Conservation (phyloP, 2,329 filamentous ascomycete species). For the Talaromyces piceae region DNA sequence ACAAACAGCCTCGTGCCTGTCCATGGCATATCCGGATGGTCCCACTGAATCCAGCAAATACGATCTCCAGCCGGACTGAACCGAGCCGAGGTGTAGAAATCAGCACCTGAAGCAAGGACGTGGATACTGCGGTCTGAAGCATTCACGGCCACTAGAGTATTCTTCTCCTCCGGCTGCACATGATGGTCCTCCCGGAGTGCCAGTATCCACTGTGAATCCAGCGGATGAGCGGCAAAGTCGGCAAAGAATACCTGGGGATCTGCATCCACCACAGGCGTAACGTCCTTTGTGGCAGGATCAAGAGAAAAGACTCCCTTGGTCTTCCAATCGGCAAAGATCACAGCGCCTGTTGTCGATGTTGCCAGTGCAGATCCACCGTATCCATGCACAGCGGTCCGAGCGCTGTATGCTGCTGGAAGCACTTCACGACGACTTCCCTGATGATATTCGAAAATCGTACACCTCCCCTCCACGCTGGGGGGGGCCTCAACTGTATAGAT, state of each 20-base stretch:
- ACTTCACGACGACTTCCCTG: constrained; percentile 30
- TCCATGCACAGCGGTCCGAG: constrained; percentile 44
- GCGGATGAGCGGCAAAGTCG: constrained; percentile 40
- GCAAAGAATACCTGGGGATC: constrained; percentile 36
- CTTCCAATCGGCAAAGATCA: constrained; percentile 42
- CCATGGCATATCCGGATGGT: constrained; percentile 49
- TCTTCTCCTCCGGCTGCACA: constrained; percentile 16
- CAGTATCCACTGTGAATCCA: constrained; percentile 36
- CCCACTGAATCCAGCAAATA: constrained; percentile 50
- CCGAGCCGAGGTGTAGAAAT: constrained; percentile 48
- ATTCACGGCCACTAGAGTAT: constrained; percentile 24
- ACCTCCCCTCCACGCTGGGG: constrained; percentile 35
- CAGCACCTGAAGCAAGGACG: constrained; percentile 37
- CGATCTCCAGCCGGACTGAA: constrained; percentile 42
- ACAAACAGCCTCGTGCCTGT: constrained; percentile 39
- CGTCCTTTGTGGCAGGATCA: constrained; percentile 29
- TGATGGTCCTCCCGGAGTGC: constrained; percentile 48
- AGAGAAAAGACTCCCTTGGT: constrained; percentile 40
- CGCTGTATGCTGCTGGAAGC: constrained; percentile 39
- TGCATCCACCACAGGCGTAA: constrained; percentile 24
- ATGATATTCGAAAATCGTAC: constrained; percentile 39
- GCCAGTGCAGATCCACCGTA: constrained; percentile 46
- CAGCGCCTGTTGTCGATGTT: constrained; percentile 26
- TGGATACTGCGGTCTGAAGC: constrained; percentile 23
- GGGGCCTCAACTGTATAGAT: constrained; percentile 31